Evolutionary conservation across 495 filamentous ascomycete species (phyloP).

Genomic region (Choiromyces venosus): DNA sequence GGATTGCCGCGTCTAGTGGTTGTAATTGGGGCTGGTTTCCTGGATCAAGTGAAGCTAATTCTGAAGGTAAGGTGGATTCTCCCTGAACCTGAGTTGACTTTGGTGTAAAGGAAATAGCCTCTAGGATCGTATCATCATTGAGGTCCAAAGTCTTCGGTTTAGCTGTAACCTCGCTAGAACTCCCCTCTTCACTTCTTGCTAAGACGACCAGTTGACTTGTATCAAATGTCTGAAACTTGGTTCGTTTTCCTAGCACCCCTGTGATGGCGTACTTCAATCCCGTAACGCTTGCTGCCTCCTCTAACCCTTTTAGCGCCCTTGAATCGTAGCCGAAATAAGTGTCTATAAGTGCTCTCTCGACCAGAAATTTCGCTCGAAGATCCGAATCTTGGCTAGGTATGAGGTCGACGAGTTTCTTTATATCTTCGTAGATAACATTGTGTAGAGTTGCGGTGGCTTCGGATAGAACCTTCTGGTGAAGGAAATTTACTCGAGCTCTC

Average conservation of each 20-base stretch:
- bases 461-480: slow-evolving; percentile 81
- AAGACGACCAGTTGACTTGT: slow-evolving; percentile 88
- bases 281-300: slow-evolving; percentile 56
- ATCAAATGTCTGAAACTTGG: slow-evolving; percentile 83
- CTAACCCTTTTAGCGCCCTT: slow-evolving; percentile 66
- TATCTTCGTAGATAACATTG: slow-evolving; percentile 47
- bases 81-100: slow-evolving; percentile 42
- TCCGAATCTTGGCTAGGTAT: background rate
- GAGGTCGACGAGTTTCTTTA: slow-evolving; percentile 36
- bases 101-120: slow-evolving; percentile 72
- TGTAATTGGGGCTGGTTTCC: slow-evolving; percentile 75
- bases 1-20: slow-evolving; percentile 73
- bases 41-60: slow-evolving; percentile 60
- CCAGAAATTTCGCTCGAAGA: slow-evolving; percentile 56
- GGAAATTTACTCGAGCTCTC: slow-evolving; percentile 68
- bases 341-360: slow-evolving; percentile 77
- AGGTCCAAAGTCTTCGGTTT: slow-evolving; percentile 64
- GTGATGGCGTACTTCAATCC: slow-evolving; percentile 78
- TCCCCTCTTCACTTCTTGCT: slow-evolving; percentile 59
- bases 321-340: slow-evolving; percentile 78
- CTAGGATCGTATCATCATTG: slow-evolving; percentile 89
- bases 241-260: slow-evolving; percentile 82
- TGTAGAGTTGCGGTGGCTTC: slow-evolving; percentile 63
- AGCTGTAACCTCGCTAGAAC: background rate
- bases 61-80: slow-evolving; percentile 51